Evolutionary conservation across 768 basidiomycete species (phyloP).

Genomic region (Russula ochroleuca): DNA sequence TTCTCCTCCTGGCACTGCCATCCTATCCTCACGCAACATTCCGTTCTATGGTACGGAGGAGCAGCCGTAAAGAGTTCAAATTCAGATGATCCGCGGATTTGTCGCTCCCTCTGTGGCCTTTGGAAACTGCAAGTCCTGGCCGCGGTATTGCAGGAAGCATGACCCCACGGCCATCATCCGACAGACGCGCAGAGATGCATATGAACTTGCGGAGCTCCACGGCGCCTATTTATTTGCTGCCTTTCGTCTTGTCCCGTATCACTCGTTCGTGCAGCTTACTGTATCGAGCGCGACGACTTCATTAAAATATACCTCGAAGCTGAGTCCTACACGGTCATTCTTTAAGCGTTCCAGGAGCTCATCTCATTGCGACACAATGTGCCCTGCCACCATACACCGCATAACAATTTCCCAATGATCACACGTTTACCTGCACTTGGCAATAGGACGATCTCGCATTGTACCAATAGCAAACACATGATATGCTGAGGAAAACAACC

Average conservation of each 20-base stretch:
- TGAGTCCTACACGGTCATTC: too few species aligned
- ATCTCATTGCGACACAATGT: too few species aligned
- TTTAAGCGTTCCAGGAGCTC: too few species aligned
- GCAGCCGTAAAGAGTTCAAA: neutral
- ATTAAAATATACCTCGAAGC: too few species aligned
- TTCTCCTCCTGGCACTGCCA: neutral
- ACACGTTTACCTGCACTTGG: neutral
- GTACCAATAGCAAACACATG: neutral
- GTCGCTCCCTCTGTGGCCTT: neutral
- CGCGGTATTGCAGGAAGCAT: neutral
- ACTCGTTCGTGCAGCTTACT: too few species aligned
- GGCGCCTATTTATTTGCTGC: too few species aligned
- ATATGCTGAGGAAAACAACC: slow-evolving; percentile 11
- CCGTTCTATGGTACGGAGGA: neutral
- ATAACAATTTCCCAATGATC: too few species aligned
- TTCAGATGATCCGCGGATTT: slow-evolving; percentile 5
- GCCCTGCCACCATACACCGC: neutral
- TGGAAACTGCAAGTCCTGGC: neutral
- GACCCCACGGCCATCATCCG: too few species aligned
- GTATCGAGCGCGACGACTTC: too few species aligned
- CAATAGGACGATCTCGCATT: neutral
- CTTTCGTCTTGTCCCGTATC: too few species aligned
- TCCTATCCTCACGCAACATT: neutral
- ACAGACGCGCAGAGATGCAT: too few species aligned
- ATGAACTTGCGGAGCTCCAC: too few species aligned